Evolutionary conservation across 371 early-diverging fungal species (phyloP).

Genomic region (Apophysomyces elegans): DNA sequence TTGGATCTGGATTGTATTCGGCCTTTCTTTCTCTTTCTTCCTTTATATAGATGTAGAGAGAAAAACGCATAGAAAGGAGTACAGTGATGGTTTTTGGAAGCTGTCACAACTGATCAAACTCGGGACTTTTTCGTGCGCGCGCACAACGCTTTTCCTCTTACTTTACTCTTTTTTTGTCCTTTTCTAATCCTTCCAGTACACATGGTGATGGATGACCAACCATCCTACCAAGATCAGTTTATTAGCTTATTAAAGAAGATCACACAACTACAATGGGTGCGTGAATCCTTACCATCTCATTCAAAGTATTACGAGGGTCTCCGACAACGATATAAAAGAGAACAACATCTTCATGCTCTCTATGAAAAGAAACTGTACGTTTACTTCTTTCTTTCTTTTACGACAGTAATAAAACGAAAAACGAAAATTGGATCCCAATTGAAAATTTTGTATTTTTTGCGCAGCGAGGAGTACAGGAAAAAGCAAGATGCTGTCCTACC

Average conservation of each 20-base stretch:
- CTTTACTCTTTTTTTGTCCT: slow-evolving; percentile 8
- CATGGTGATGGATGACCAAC: not conserved
- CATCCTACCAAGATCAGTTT: slow-evolving; percentile 28
- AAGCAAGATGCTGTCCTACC: slow-evolving; percentile 21
- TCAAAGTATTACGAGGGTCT: slow-evolving; percentile 46
- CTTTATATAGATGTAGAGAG: not conserved
- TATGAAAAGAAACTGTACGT: slow-evolving; percentile 44
- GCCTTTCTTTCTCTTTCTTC: not conserved
- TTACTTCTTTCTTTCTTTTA: not conserved
- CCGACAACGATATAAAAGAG: slow-evolving; percentile 37
- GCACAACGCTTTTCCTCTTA: not conserved
- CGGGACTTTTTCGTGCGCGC: no score
- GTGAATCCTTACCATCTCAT: slow-evolving; percentile 50
- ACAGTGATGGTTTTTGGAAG: no score
- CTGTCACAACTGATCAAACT: no score
- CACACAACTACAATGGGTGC: slow-evolving; percentile 47
- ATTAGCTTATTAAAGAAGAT: slow-evolving; percentile 36
- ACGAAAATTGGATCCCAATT: not conserved
- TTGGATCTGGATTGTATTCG: no score
- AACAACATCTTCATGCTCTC: slow-evolving; percentile 27
- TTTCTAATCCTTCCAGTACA: not conserved
- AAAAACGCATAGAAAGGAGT: slow-evolving; percentile 4
- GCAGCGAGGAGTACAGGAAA: slow-evolving; percentile 26
- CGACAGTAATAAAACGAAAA: not conserved
- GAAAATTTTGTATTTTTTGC: not conserved